Conservation (phyloP, 1,284 basidiomycete species). For the Wallemia mellicola region DNA sequence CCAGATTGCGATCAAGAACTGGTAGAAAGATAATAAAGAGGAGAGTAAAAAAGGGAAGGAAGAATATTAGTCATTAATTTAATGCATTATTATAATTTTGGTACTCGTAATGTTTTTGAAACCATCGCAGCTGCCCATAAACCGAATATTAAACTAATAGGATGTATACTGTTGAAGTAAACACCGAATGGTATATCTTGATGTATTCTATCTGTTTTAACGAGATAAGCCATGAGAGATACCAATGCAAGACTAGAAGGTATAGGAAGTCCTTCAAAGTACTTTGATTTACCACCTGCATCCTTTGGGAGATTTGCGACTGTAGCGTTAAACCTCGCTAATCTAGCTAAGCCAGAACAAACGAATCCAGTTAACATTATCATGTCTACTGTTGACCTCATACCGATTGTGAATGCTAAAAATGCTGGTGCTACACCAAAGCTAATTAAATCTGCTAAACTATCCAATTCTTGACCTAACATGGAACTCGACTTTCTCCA, state of each 20-base stretch:
- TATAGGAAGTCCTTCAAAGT: constrained; percentile 94
- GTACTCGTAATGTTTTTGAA: constrained; percentile 58
- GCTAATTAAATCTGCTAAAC: constrained; percentile 78
- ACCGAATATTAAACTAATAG: constrained; percentile 37
- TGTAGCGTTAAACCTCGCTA: constrained; percentile 94
- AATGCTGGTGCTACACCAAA: constrained; percentile 91
- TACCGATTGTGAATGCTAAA: constrained; percentile 65
- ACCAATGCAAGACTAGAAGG: constrained; percentile 67
- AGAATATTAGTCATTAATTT: background rate
- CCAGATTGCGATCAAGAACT: background rate
- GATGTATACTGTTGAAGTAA: constrained; percentile 51
- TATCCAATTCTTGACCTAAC: constrained; percentile 96
- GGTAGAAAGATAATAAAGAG: background rate
- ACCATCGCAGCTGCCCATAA: constrained; percentile 80
- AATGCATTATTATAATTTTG: background rate
- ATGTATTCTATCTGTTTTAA: constrained; percentile 27
- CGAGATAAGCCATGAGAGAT: constrained; percentile 43
- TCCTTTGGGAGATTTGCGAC: constrained; percentile 84
- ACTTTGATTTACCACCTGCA: constrained; percentile 52
- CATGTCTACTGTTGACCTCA: constrained; percentile 67
- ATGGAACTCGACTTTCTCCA: constrained; percentile 86
- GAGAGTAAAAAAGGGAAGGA: background rate
- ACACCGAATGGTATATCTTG: constrained; percentile 34
- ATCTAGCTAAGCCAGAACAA: constrained; percentile 77
- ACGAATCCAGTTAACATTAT: constrained; percentile 66